Evolutionary conservation across 495 filamentous ascomycete species (phyloP).

Genomic region (Penicillium atrosanguineum): DNA sequence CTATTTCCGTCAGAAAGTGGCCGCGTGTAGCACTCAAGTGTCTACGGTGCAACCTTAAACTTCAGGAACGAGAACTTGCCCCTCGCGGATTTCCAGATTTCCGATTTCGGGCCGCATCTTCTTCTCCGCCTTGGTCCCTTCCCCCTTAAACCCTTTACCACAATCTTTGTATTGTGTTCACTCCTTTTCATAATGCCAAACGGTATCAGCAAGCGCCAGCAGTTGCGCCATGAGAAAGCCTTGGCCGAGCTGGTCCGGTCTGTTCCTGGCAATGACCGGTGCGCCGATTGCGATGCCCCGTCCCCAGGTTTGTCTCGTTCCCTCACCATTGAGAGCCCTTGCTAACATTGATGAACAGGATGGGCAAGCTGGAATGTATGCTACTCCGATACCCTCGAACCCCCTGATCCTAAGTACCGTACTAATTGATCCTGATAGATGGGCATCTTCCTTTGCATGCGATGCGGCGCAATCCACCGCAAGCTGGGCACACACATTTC

Average conservation of each 20-base stretch:
- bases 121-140: constrained; percentile 18
- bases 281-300: constrained; percentile 86
- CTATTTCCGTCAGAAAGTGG: background rate
- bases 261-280: constrained; percentile 89
- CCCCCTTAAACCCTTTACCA: constrained; percentile 16
- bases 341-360: constrained; percentile 47
- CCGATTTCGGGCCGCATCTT: constrained; percentile 4
- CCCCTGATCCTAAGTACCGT: constrained; percentile 1
- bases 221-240: constrained; percentile 90
- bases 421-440: constrained; percentile 55
- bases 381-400: constrained; percentile 14
- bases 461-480: constrained; percentile 92
- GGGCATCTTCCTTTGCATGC: constrained; percentile 96
- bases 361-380: constrained; percentile 99
- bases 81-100: constrained; percentile 14
- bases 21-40: background rate
- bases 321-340: background rate
- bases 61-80: background rate
- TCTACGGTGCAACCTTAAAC: constrained; percentile 9
- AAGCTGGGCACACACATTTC: constrained; percentile 97
- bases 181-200: constrained; percentile 46
- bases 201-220: constrained; percentile 83
- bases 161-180: constrained; percentile 20
- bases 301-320: constrained; percentile 74
- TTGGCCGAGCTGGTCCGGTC: constrained; percentile 86